Conservation (phyloP, 2,329 filamentous ascomycete genomes). For the Aspergillus vadensis region DNA sequence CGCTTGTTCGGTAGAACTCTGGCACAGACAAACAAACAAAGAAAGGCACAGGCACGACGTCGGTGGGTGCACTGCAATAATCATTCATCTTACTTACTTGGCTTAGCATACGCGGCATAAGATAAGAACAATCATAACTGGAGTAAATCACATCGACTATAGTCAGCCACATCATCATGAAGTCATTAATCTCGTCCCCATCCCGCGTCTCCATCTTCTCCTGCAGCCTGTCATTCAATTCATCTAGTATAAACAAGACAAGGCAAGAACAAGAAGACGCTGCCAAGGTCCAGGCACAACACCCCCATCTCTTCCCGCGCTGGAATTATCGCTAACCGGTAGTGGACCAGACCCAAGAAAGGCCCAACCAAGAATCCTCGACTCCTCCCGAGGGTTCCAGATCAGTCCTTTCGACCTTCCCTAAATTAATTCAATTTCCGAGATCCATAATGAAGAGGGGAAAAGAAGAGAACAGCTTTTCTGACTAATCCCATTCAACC, state of each 20-base stretch:
- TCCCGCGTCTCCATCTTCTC: not conserved
- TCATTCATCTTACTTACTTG: not conserved
- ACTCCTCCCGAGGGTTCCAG: slow-evolving; percentile 4
- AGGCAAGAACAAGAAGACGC: not conserved
- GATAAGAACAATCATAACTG: not conserved
- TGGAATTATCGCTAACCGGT: not conserved
- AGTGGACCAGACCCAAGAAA: not conserved
- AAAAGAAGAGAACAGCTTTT: not conserved
- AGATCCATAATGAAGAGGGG: not conserved
- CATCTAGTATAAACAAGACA: not conserved
- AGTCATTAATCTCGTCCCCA: slow-evolving; percentile 1
- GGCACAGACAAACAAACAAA: not conserved
- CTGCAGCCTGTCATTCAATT: not conserved
- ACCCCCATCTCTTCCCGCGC: not conserved
- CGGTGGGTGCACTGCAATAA: not conserved
- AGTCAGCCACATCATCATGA: not conserved
- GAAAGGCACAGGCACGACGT: not conserved
- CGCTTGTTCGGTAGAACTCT: not conserved
- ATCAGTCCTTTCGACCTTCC: slow-evolving; percentile 8
- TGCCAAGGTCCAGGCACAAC: not conserved
- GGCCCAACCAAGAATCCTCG: slow-evolving; percentile 5
- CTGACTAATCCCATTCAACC: slow-evolving; percentile 2
- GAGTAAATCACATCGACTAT: not conserved
- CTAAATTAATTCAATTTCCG: slow-evolving; percentile 10
- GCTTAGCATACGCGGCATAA: too few species aligned